Evolutionary conservation across 768 basidiomycete genomes (phyloP).

Genomic region (Leccinum subtestaceum): DNA sequence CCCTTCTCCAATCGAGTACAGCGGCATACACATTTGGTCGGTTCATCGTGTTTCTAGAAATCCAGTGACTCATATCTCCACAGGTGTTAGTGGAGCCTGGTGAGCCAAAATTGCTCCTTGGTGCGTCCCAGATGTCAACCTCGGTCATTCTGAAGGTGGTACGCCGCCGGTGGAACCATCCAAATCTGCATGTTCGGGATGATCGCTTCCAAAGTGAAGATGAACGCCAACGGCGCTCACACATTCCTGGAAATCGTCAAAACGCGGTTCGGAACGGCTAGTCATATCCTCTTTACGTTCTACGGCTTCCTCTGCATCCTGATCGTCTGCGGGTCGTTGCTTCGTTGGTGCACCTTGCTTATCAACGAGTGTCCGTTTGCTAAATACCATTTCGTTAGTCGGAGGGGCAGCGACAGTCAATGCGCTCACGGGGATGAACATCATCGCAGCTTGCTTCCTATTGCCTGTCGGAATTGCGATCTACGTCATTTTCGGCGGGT

Average conservation of each 20-base stretch:
- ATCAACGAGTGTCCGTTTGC: not conserved
- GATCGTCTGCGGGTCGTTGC: constrained; percentile 48
- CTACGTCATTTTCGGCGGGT: constrained; percentile 41
- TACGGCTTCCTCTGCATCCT: constrained; percentile 51
- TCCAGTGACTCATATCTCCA: not conserved
- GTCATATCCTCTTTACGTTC: constrained; percentile 50
- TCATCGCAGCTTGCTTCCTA: constrained; percentile 43
- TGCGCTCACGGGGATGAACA: constrained; percentile 45
- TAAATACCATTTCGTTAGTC: constrained; percentile 22
- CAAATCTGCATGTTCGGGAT: constrained; percentile 53
- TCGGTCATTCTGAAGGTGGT: constrained; percentile 37
- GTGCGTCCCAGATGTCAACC: not conserved
- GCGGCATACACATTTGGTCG: constrained; percentile 47
- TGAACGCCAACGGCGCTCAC: constrained; percentile 56
- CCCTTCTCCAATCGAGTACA: constrained; percentile 51
- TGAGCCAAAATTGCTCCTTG: constrained; percentile 14
- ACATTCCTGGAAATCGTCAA: constrained; percentile 59
- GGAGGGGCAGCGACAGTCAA: constrained; percentile 47
- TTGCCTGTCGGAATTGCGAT: constrained; percentile 45
- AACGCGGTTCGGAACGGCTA: constrained; percentile 44
- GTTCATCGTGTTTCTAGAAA: not conserved
- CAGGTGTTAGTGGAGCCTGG: constrained; percentile 50
- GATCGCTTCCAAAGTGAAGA: constrained; percentile 55
- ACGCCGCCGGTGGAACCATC: constrained; percentile 50
- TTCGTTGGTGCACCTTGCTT: constrained; percentile 34